Evolutionary conservation across 2,329 filamentous ascomycete genomes (phyloP).

Genomic region (Trichoderma asperellum): DNA sequence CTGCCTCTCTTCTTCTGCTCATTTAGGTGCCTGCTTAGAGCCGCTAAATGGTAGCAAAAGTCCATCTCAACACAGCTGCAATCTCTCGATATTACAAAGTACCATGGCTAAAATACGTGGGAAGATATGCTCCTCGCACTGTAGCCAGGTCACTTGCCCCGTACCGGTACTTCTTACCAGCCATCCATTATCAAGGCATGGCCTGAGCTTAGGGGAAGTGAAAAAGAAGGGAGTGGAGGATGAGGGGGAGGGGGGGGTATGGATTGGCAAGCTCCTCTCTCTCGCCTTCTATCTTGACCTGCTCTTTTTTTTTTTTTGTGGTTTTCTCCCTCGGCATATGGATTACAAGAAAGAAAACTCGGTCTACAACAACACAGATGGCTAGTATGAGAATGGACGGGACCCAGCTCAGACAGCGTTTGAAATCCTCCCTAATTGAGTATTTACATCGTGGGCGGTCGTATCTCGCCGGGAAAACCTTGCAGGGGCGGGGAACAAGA

Average conservation of each 20-base stretch:
- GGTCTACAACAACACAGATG: conserved; percentile 2
- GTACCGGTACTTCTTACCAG: conserved; percentile 28
- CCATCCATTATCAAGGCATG: conserved; percentile 28
- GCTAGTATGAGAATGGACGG: conserved; percentile 14
- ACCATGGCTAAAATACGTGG: neutral
- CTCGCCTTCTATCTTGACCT: neutral
- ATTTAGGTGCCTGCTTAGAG: neutral
- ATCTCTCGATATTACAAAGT: neutral
- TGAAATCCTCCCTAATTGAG: conserved; percentile 10
- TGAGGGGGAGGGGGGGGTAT: conserved; percentile 25
- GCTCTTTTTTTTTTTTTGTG: neutral
- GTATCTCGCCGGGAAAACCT: conserved; percentile 24
- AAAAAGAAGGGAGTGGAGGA: neutral
- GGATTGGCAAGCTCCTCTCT: conserved; percentile 22
- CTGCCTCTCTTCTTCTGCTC: neutral
- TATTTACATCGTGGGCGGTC: conserved; percentile 20
- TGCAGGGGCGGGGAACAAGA: conserved; percentile 27
- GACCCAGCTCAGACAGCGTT: conserved; percentile 10
- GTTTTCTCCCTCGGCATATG: conserved; percentile 1
- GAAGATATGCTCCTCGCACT: conserved; percentile 1
- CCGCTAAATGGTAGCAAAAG: neutral
- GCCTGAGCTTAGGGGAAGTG: conserved; percentile 20
- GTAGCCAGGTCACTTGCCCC: neutral
- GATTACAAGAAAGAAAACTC: neutral
- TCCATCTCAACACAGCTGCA: neutral